A percentile compares a stretch with the other conserved stretches of the same genome.
Evolutionary conservation across 2,329 filamentous ascomycete species (phyloP).

Genomic region (Knoxdaviesia proteae): DNA sequence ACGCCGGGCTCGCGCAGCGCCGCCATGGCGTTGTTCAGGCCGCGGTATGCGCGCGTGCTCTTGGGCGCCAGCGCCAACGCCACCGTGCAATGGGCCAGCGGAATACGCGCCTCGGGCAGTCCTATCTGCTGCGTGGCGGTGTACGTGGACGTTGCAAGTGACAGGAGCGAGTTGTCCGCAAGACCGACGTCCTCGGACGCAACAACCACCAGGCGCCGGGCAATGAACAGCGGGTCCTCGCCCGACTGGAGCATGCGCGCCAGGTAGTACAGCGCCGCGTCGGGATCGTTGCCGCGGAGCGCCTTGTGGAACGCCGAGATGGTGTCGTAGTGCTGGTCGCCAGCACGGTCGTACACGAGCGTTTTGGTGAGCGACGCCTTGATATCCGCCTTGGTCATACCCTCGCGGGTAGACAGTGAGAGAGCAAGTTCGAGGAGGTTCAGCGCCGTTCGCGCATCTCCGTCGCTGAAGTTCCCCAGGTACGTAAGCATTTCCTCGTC

Average conservation of each 20-base stretch:
- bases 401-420: slow-evolving; percentile 41
- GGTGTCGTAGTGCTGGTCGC: slow-evolving; percentile 93
- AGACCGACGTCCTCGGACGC: slow-evolving; percentile 86
- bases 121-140: slow-evolving; percentile 82
- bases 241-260: slow-evolving; percentile 89
- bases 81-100: slow-evolving; percentile 69
- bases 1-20: slow-evolving; percentile 68
- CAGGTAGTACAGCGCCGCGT: slow-evolving; percentile 85
- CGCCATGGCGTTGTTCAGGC: slow-evolving; percentile 57
- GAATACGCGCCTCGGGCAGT: slow-evolving; percentile 85
- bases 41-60: slow-evolving; percentile 70
- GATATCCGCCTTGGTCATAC: slow-evolving; percentile 53
- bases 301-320: slow-evolving; percentile 97
- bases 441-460: slow-evolving; percentile 78
- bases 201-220: slow-evolving; percentile 81
- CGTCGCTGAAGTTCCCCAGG: slow-evolving; percentile 70
- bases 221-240: slow-evolving; percentile 83
- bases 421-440: slow-evolving; percentile 84
- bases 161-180: slow-evolving; percentile 66
- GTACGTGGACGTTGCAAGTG: slow-evolving; percentile 69
- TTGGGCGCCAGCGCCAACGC: slow-evolving; percentile 68
- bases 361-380: slow-evolving; percentile 77
- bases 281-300: slow-evolving; percentile 65
- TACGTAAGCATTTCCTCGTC: slow-evolving; percentile 62
- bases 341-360: slow-evolving; percentile 80